Base-by-base conservation (phyloP, 106 monocot genomes). In the Dendrobium chrysotoxum region DNA sequence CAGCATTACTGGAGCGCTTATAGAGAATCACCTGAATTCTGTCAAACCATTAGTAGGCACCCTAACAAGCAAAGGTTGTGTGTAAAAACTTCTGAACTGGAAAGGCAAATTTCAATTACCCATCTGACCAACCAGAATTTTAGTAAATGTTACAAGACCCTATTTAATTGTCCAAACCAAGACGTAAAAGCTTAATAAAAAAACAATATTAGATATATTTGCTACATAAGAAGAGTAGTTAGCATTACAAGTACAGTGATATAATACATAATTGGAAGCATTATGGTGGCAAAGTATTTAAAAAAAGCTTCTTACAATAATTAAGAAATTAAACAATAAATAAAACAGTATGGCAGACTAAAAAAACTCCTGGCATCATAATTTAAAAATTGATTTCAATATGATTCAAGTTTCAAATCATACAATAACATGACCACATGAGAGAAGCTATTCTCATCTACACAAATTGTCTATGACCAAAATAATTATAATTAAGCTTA, bases 1-100 rank as follows among this genome's bases (percentile, higher is more conserved):
- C 6, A 10, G 80, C 38, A 68, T 83, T 86, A 73, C 86, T 85
- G 39, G 88, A 89, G 23, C 87, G 80, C 75, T 87, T 99, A 66
- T 99, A 99, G 53, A 99, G 79, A 81, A 95, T 88, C 74, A 99
- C 98, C 98, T 99, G 87, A 5, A 84, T 50, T 23, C 2, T 76
- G 47, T 47, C 76, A 76, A 76, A 76, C 6, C 76, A 76, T 76
- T 76, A 46, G 44, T 3, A 76, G 45, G 23, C 47, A 46, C n/a
- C 13, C 20, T 74, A 50, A 70, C 16, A 31, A 70, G 15, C 23
- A 70, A 70, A 70, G 10, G 70, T 15, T 15, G 12, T 67, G 26
- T 2, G 35, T 13, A 31, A 70, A 15, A 70, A 70, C 4, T 5
- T 31, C 41, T 20, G 41, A 74, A 42, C 7, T 40, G 41, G 42